Conservation (phyloP, 345 rosid genomes). For the Lumnitzera littorea region DNA sequence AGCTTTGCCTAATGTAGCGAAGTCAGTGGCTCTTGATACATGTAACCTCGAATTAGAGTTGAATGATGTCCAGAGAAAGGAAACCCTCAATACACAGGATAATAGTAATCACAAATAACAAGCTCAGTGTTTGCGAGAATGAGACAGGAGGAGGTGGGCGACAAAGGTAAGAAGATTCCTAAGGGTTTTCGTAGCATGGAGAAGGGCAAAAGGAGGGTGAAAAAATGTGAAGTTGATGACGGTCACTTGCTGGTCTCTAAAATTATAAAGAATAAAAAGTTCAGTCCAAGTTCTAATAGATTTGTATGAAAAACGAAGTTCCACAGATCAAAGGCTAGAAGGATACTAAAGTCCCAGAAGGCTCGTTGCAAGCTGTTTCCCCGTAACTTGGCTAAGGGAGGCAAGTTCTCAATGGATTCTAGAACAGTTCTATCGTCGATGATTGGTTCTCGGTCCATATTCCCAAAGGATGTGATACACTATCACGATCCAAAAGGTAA, state of each 20-base stretch:
- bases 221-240: conserved; percentile 42
- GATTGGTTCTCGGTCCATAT: conserved; percentile 48
- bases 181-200: conserved; percentile 21
- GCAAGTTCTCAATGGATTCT: conserved; percentile 32
- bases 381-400: conserved; percentile 36
- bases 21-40: conserved; percentile 19
- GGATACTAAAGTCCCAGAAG: conserved; percentile 32
- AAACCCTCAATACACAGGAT: conserved; percentile 8
- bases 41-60: conserved; percentile 18
- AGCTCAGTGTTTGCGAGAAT: conserved; percentile 12
- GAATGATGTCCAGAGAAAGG: conserved; percentile 19
- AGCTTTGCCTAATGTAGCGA: conserved; percentile 15
- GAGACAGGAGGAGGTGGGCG: conserved; percentile 20
- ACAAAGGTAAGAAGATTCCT: conserved; percentile 25
- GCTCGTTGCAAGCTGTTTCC: conserved; percentile 70
- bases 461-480: conserved; percentile 64
- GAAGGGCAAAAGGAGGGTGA: conserved; percentile 31
- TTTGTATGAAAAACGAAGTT: conserved; percentile 42
- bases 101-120: conserved; percentile 15
- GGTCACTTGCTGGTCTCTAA: conserved; percentile 59
- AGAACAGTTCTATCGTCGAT: conserved; percentile 82
- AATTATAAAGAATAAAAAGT: conserved; percentile 45
- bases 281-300: conserved; percentile 16
- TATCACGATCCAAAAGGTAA: conserved; percentile 57
- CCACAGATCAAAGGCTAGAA: conserved; percentile 34